phyloP scores from a whole-genome alignment of 1,284 basidiomycete genomes.

The Naganishia liquefaciens region DNA sequence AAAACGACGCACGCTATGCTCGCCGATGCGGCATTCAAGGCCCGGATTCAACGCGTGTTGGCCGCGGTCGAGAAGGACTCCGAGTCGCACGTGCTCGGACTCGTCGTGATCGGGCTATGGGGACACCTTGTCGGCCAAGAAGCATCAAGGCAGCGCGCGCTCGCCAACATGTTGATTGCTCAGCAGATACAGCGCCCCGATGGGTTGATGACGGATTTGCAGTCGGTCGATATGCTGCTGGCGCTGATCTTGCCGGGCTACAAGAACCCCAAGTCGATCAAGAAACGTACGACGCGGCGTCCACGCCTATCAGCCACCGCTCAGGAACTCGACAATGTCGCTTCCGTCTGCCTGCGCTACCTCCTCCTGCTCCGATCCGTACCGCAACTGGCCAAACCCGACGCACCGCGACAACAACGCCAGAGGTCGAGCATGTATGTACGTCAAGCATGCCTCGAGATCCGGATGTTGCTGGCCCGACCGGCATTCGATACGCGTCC shows the following conservation, averaged over 20 bases:
- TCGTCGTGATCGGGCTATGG: conserved; percentile 53
- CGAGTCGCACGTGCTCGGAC: conserved; percentile 47
- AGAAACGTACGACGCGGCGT: background rate
- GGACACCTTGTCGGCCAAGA: conserved; percentile 47
- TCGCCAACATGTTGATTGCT: conserved; percentile 49
- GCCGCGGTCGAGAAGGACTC: conserved; percentile 44
- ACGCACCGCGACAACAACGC: conserved; percentile 34
- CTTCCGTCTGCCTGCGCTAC: conserved; percentile 49
- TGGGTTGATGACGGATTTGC: conserved; percentile 29
- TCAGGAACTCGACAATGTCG: conserved; percentile 49
- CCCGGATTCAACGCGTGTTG: conserved; percentile 46
- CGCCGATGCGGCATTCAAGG: conserved; percentile 42
- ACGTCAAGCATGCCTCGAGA: conserved; percentile 41
- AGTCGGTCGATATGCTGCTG: conserved; percentile 46
- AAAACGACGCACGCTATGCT: conserved; percentile 36
- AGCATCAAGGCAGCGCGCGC: conserved; percentile 42
- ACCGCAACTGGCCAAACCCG: conserved; percentile 28
- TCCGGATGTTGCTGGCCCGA: conserved; percentile 48
- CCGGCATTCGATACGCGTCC: conserved; percentile 40
- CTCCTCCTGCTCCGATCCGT: conserved; percentile 45
- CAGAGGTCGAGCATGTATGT: conserved; percentile 40
- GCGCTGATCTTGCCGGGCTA: conserved; percentile 46
- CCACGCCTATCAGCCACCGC: conserved; percentile 8
- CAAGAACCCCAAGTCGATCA: background rate
- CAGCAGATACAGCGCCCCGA: conserved; percentile 43